phyloP scores from a whole-genome alignment of 1,284 basidiomycete species.

The Lignosus rhinocerotis region DNA sequence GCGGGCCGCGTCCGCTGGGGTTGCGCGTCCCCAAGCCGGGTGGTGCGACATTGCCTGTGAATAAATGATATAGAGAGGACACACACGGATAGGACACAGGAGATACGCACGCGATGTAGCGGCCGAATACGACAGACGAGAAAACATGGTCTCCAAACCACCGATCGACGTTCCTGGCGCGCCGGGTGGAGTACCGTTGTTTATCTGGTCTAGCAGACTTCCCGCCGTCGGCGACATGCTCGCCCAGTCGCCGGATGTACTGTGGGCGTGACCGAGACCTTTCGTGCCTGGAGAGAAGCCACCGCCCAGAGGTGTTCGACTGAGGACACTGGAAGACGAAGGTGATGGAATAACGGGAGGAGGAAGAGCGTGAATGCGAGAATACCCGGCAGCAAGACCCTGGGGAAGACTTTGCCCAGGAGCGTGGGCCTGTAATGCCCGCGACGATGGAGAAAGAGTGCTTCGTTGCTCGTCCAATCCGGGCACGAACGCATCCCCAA shows the following conservation, averaged over 20 bases:
- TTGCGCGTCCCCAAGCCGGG: slow-evolving; percentile 36
- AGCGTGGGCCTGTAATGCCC: slow-evolving; percentile 75
- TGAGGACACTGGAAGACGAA: slow-evolving; percentile 37
- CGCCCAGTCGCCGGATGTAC: slow-evolving; percentile 34
- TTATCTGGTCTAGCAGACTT: slow-evolving; percentile 34
- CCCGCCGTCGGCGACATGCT: slow-evolving; percentile 31
- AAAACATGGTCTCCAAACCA: slow-evolving; percentile 32
- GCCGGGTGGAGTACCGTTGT: slow-evolving; percentile 17
- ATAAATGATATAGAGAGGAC: not conserved
- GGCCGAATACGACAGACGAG: slow-evolving; percentile 34
- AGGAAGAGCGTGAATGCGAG: slow-evolving; percentile 76
- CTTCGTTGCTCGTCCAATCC: slow-evolving; percentile 33
- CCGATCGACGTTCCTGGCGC: not conserved
- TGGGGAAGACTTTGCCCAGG: slow-evolving; percentile 88
- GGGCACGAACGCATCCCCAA: slow-evolving; percentile 26
- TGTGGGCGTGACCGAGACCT: slow-evolving; percentile 27
- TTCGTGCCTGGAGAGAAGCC: slow-evolving; percentile 31
- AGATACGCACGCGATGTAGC: slow-evolving; percentile 30
- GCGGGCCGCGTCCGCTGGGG: slow-evolving; percentile 42
- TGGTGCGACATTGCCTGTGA: slow-evolving; percentile 20
- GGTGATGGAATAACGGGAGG: slow-evolving; percentile 47
- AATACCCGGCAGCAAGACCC: slow-evolving; percentile 84
- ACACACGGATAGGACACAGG: slow-evolving; percentile 6
- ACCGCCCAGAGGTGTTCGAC: slow-evolving; percentile 23
- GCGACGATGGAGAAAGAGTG: slow-evolving; percentile 62